Conservation (phyloP, 139 green algal genomes). For the Ettlia oleoabundans region DNA sequence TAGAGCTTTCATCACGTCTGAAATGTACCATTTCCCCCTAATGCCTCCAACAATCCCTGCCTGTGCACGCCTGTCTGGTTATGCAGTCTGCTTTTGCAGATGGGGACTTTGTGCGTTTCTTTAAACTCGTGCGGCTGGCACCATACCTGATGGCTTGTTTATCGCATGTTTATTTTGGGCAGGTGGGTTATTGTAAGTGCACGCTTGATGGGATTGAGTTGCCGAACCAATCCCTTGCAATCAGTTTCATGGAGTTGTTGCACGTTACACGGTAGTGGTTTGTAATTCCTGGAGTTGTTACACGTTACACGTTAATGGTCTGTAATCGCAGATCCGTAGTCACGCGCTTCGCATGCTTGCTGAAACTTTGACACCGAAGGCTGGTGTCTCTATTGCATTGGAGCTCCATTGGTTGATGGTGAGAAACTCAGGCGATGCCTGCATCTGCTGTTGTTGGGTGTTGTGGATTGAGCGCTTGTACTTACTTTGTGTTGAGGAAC, state of each 20-base stretch:
- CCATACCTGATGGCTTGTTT: constrained; percentile 75
- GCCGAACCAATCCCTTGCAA: constrained; percentile 22
- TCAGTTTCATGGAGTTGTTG: too few relatives aligned
- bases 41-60: neutral
- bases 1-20: neutral
- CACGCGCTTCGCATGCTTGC: constrained; percentile 23
- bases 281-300: too few relatives aligned
- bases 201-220: neutral
- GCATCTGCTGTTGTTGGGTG: too few relatives aligned
- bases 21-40: neutral
- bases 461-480: too few relatives aligned
- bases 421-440: too few relatives aligned
- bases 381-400: neutral
- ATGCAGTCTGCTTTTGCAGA: constrained; percentile 28
- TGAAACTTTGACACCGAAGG: constrained; percentile 29
- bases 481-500: too few relatives aligned
- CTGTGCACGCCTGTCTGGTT: too few relatives aligned
- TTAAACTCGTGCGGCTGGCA: constrained; percentile 52
- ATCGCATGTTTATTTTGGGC: constrained; percentile 65
- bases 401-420: constrained; percentile 41
- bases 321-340: constrained; percentile 46
- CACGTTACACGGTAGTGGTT: too few relatives aligned
- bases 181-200: constrained; percentile 28
- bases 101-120: constrained; percentile 69
- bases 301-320: too few relatives aligned